These are phyloP conservation scores for Nicotiana obtusifolia DNA, from an alignment of 257 asterid species.

Conservation along the genomic window DNA sequence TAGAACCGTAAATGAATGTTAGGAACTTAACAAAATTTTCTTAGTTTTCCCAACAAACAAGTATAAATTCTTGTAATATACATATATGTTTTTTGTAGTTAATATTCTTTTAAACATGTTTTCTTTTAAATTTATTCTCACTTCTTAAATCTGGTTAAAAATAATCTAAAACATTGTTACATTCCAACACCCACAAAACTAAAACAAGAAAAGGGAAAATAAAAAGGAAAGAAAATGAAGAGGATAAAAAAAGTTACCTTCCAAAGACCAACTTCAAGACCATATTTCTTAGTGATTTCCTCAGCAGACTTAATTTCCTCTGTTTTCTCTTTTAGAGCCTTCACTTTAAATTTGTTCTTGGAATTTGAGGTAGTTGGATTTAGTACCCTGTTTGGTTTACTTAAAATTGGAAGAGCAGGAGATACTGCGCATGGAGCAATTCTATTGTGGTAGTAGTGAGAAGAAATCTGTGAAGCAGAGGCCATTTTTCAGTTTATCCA, in stretches of 20 bases:
- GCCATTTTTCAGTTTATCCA: slow-evolving; percentile 40
- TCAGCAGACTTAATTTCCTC: slow-evolving; percentile 63
- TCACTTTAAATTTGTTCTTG: slow-evolving; percentile 35
- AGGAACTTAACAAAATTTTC: too few relatives aligned
- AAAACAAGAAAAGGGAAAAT: neutral
- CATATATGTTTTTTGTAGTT: neutral
- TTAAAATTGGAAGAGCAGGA: neutral
- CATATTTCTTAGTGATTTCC: slow-evolving; percentile 73
- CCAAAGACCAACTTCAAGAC: slow-evolving; percentile 98
- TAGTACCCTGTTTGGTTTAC: slow-evolving; percentile 14
- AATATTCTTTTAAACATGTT: too few relatives aligned
- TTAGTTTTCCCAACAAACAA: too few relatives aligned
- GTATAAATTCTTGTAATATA: neutral
- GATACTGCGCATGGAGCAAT: slow-evolving; percentile 15
- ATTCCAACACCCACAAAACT: neutral
- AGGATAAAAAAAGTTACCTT: slow-evolving; percentile 34
- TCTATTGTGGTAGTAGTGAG: slow-evolving; percentile 22
- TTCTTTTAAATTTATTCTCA: too few relatives aligned
- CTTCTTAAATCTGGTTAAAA: too few relatives aligned
- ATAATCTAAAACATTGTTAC: neutral
- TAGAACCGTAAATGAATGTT: too few relatives aligned
- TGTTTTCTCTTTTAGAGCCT: slow-evolving; percentile 76
- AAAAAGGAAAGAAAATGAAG: neutral
- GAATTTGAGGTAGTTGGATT: slow-evolving; percentile 14
- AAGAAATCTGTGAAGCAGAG: slow-evolving; percentile 37